Evolutionary conservation across 225 moss, liverwort and hornwort species (phyloP).

Genomic region (Thuidium tamariscinum): DNA sequence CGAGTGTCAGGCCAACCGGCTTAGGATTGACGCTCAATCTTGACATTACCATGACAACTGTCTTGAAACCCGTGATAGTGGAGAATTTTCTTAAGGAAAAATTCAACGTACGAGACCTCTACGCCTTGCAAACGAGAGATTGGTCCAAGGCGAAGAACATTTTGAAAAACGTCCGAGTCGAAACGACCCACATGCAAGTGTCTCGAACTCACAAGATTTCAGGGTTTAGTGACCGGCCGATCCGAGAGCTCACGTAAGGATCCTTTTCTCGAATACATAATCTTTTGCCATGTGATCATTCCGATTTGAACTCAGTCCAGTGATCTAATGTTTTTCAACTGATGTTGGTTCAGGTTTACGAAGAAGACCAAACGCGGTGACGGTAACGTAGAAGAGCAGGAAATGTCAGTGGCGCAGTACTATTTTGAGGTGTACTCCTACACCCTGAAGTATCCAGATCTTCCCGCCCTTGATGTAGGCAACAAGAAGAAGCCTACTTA

Average conservation of each 20-base stretch:
- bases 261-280: not conserved
- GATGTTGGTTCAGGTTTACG: slow-evolving; percentile 14
- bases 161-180: slow-evolving; percentile 54
- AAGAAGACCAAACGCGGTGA: slow-evolving; percentile 9
- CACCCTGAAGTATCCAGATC: slow-evolving; percentile 14
- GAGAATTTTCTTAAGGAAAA: slow-evolving; percentile 41
- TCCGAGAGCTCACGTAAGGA: slow-evolving; percentile 38
- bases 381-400: slow-evolving; percentile 24
- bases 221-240: slow-evolving; percentile 52
- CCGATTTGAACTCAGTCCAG: not conserved
- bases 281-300: not conserved
- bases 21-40: slow-evolving; percentile 70
- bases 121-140: slow-evolving; percentile 21
- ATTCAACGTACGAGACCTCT: slow-evolving; percentile 31
- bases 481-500: slow-evolving; percentile 39
- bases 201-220: slow-evolving; percentile 51
- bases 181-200: slow-evolving; percentile 49
- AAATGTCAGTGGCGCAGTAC: slow-evolving; percentile 27
- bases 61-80: slow-evolving; percentile 61
- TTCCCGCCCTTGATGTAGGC: slow-evolving; percentile 45
- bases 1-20: slow-evolving; percentile 65
- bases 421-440: slow-evolving; percentile 35
- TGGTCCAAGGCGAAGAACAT: slow-evolving; percentile 51
- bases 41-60: slow-evolving; percentile 70
- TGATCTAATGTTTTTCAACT: no score